Base-by-base conservation (phyloP, 106 monocot species). In the Dendrobium chrysotoxum region DNA sequence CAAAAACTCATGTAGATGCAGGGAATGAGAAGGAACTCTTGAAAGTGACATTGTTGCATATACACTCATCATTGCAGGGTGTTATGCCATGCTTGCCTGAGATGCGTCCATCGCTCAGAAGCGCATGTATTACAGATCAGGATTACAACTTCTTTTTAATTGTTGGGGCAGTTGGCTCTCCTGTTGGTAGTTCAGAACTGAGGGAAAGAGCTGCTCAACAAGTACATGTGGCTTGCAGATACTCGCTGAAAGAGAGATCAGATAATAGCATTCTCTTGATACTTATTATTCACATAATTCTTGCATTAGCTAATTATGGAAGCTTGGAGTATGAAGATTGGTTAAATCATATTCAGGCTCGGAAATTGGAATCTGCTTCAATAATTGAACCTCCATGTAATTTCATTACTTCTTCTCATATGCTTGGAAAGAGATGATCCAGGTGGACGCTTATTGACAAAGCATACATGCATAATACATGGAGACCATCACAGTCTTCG, bases 181-280 rank as follows among this genome's bases (percentile, higher is more conserved):
- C 83, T 86, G 89, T 99, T 82, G 98, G 95, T 42, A 90, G 84
- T 82, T 82, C 92, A 61, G 93, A 99, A 86, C 84, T 93, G 80
- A 91, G 98, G 75, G 98, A 99, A 84, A 99, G 76, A 85, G 91
- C 95, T 86, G 95, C 92, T 79, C 77, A 91, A 39, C 72, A 86
- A 58, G 88, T 99, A 40, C 95, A 99, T 88, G 39, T 85, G 21
- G 91, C 88, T 81, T 99, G 95, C 83, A 99, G 98, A 83, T 99
- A 90, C 78, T 83, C 93, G 46, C 77, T 93, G 78, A 84, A 90
- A 75, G 84, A 93, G 82, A 89, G 93, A 86, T 87, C 98, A 75
- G 98, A 99, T 81, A 95, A 99, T 87, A 99, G 95, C 83, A 95
- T 95, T 50, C 95, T 99, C 67, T 81, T 99, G n/a, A 78, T 95